phyloP scores from a whole-genome alignment of 768 basidiomycete species.

The Leccinum ochraceum region DNA sequence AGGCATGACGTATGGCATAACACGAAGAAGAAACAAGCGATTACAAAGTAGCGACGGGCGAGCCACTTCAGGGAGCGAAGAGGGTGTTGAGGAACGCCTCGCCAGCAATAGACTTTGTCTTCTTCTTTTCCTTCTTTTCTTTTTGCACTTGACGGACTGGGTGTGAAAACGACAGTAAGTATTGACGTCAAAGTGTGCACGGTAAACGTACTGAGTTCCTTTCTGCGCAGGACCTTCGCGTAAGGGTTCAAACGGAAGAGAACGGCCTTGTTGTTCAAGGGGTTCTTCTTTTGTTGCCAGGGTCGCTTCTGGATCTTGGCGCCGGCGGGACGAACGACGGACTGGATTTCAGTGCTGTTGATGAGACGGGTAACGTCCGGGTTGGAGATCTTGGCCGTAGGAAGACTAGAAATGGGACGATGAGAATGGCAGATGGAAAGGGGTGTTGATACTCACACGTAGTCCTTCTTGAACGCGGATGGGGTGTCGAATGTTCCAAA shows the following conservation, averaged over 20 bases:
- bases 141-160: conserved; percentile 74
- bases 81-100: conserved; percentile 84
- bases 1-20: conserved; percentile 18
- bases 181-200: neutral
- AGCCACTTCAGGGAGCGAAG: conserved; percentile 71
- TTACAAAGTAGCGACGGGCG: conserved; percentile 1
- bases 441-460: conserved; percentile 52
- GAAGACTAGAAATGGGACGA: conserved; percentile 55
- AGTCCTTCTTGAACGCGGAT: conserved; percentile 87
- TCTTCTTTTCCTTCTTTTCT: conserved; percentile 56
- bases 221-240: conserved; percentile 89
- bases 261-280: conserved; percentile 88
- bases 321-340: conserved; percentile 89
- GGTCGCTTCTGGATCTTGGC: conserved; percentile 87
- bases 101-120: conserved; percentile 62
- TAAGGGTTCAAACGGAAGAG: conserved; percentile 99
- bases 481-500: conserved; percentile 94
- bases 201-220: conserved; percentile 77
- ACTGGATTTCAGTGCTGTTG: conserved; percentile 98
- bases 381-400: conserved; percentile 95
- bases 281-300: conserved; percentile 99
- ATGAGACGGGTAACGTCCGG: conserved; percentile 96
- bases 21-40: conserved; percentile 1
- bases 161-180: conserved; percentile 9
- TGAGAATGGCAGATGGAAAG: conserved; percentile 1